phyloP scores from a whole-genome alignment of 768 basidiomycete genomes.

The Boletellus sp. region DNA sequence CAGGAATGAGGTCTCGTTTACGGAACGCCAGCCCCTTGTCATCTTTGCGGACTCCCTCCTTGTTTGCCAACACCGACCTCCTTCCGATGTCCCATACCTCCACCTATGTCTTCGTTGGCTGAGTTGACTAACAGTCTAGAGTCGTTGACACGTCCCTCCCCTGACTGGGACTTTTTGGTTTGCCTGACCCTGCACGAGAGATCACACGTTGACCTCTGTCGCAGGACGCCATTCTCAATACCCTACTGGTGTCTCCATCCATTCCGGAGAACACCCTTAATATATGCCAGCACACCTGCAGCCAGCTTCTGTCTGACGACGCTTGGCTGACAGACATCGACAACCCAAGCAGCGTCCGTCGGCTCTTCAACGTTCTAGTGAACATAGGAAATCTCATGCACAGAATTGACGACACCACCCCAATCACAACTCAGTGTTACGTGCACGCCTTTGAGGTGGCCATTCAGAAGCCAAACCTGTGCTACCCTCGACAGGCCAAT shows the following conservation, averaged over 20 bases:
- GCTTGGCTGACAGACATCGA: constrained; percentile 19
- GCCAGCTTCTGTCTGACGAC: constrained; percentile 28
- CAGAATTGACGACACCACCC: constrained; percentile 24
- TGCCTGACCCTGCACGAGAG: constrained; percentile 8
- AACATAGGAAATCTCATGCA: constrained; percentile 38
- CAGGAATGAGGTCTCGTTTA: constrained; percentile 31
- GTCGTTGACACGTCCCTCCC: constrained; percentile 21
- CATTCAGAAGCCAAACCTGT: constrained; percentile 30
- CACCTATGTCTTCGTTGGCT: constrained; percentile 23
- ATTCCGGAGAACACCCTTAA: constrained; percentile 31
- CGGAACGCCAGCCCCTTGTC: constrained; percentile 24
- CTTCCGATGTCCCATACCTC: constrained; percentile 15
- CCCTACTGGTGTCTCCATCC: constrained; percentile 24
- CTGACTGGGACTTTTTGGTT: constrained; percentile 33
- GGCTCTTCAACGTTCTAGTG: constrained; percentile 44
- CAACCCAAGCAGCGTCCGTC: constrained; percentile 34
- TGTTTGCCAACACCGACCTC: constrained; percentile 5
- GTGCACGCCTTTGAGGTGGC: constrained; percentile 42
- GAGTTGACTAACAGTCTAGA: constrained; percentile 26
- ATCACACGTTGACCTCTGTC: constrained; percentile 11
- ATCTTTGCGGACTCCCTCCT: constrained; percentile 21
- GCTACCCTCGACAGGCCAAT: constrained; percentile 9
- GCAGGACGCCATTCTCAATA: constrained; percentile 25
- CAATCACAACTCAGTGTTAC: constrained; percentile 35
- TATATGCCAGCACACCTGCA: constrained; percentile 31